Percentiles rank a stretch among this genome's conserved stretches.
These are phyloP conservation scores for Boechera retrofracta DNA, from an alignment of 345 rosid species.

Conservation along the genomic window DNA sequence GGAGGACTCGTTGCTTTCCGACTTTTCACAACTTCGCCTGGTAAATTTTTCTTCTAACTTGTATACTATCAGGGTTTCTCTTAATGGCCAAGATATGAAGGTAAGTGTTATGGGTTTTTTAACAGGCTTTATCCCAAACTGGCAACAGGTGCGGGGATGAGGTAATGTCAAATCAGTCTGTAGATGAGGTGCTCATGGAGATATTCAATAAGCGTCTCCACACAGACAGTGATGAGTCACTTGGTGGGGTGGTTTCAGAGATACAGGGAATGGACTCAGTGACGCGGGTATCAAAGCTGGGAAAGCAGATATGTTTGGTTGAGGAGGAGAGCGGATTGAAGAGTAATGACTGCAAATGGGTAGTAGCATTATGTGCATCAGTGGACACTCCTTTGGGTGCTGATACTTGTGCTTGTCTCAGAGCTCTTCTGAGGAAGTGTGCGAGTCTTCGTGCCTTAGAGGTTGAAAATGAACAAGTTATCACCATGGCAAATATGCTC, in stretches of 20 bases:
- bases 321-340: constrained; percentile 52
- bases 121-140: constrained; percentile 53
- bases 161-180: constrained; percentile 32
- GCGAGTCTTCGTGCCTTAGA: constrained; percentile 69
- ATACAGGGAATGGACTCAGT: constrained; percentile 74
- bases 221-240: constrained; percentile 26
- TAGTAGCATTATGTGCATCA: constrained; percentile 76
- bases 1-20: constrained; percentile 86
- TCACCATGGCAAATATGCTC: constrained; percentile 70
- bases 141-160: constrained; percentile 37
- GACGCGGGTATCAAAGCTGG: constrained; percentile 66
- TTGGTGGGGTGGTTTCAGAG: constrained; percentile 46
- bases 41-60: constrained; percentile 44
- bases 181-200: constrained; percentile 41
- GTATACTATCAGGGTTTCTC: constrained; percentile 18
- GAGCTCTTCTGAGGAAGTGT: constrained; percentile 75
- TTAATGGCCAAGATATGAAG: constrained; percentile 6
- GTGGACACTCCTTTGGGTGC: constrained; percentile 77
- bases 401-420: constrained; percentile 69
- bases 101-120: background rate
- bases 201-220: constrained; percentile 40
- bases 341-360: constrained; percentile 66
- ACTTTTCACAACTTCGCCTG: constrained; percentile 74
- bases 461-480: constrained; percentile 65
- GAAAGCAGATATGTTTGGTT: constrained; percentile 57